phyloP scores from a whole-genome alignment of 2,329 filamentous ascomycete species.

The Penicillium sp. region DNA sequence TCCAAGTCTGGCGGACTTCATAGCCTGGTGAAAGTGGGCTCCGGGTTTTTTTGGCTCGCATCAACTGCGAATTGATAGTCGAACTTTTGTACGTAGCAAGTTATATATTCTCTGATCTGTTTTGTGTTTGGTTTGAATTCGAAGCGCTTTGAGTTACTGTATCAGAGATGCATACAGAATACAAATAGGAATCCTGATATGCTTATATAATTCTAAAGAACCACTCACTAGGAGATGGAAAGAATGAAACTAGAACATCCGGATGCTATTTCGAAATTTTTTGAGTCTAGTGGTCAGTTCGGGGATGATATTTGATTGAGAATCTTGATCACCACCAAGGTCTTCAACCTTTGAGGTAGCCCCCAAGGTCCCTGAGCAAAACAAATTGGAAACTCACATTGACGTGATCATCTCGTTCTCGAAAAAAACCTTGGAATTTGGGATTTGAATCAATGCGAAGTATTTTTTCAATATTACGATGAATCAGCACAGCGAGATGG shows the following conservation, averaged over 20 bases:
- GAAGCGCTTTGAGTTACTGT: no score
- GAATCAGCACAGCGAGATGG: not conserved
- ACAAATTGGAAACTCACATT: not conserved
- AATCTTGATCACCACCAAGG: conserved; percentile 9
- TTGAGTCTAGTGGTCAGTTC: not conserved
- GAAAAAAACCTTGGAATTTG: not conserved
- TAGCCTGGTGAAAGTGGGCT: not conserved
- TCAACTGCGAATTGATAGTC: not conserved
- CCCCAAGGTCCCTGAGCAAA: conserved; percentile 4
- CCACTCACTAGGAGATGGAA: no score
- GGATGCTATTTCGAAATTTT: no score
- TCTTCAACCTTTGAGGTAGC: not conserved
- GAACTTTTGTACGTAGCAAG: no score
- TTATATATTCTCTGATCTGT: no score
- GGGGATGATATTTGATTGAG: no score
- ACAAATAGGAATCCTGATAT: no score
- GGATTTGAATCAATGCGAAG: not conserved
- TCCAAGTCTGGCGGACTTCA: no score
- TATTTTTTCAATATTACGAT: not conserved
- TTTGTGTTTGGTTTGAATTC: no score
- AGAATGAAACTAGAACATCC: no score
- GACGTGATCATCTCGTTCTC: not conserved
- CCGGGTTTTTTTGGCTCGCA: not conserved
- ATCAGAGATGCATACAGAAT: no score
- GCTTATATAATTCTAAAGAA: no score